phyloP scores from a whole-genome alignment of 495 filamentous ascomycete species.

The Acidomyces sp. region DNA sequence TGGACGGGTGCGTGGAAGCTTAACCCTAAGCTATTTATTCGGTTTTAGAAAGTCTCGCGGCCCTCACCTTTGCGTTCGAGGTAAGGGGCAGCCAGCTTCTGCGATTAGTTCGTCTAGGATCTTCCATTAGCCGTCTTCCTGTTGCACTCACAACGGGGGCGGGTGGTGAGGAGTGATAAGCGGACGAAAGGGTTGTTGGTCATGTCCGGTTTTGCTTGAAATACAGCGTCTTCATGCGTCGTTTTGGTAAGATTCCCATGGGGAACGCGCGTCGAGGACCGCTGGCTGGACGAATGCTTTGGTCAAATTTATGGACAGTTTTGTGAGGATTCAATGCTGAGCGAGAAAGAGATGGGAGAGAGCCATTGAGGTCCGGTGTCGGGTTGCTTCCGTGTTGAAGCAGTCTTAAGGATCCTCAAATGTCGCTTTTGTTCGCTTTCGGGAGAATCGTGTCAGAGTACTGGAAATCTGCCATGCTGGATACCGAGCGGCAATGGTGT shows the following conservation, averaged over 20 bases:
- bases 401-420: constrained; percentile 26
- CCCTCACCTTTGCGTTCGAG: background rate
- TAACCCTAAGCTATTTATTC: constrained; percentile 21
- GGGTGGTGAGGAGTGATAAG: constrained; percentile 4
- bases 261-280: constrained; percentile 27
- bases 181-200: constrained; percentile 16
- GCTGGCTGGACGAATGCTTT: constrained; percentile 28
- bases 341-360: constrained; percentile 21
- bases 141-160: background rate
- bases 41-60: constrained; percentile 6
- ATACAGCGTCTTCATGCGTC: constrained; percentile 26
- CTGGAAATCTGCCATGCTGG: constrained; percentile 14
- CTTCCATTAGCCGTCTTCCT: background rate
- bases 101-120: constrained; percentile 9
- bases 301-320: constrained; percentile 25
- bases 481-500: constrained; percentile 6
- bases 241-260: constrained; percentile 25
- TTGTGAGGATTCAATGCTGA: constrained; percentile 15
- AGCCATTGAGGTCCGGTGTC: constrained; percentile 22
- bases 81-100: constrained; percentile 11
- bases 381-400: constrained; percentile 19
- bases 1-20: constrained; percentile 11
- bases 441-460: background rate
- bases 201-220: constrained; percentile 14
- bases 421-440: constrained; percentile 8